Evolutionary conservation across 495 filamentous ascomycete genomes (phyloP).

Genomic region (Chaetomium fimeti): DNA sequence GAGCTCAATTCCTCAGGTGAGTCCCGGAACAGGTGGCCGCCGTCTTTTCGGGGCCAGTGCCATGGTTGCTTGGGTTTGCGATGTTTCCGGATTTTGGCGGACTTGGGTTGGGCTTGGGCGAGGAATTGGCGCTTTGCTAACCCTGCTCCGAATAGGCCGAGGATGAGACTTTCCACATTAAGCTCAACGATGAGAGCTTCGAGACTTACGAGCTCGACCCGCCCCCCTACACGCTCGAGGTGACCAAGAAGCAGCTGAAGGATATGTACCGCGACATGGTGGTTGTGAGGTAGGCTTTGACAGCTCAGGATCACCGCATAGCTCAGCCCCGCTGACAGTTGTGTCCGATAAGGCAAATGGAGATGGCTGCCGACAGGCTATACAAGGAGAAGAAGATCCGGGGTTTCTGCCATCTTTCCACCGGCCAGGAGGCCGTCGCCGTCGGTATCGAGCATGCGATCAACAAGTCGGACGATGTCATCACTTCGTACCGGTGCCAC

Average conservation of each 20-base stretch:
- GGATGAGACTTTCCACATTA: constrained; percentile 88
- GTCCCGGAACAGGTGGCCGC: constrained; percentile 9
- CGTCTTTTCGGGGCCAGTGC: constrained; percentile 8
- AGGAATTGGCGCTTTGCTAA: constrained; percentile 15
- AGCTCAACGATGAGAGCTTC: constrained; percentile 95
- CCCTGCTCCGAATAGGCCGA: constrained; percentile 63
- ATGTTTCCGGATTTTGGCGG: neutral
- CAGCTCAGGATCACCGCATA: neutral
- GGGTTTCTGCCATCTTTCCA: constrained; percentile 98
- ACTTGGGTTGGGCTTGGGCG: neutral
- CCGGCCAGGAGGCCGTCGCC: constrained; percentile 95
- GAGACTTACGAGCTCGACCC: constrained; percentile 99
- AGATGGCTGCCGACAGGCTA: constrained; percentile 95
- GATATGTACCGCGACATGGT: constrained; percentile 99
- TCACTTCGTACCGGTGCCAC: constrained; percentile 98
- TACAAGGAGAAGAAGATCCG: constrained; percentile 99
- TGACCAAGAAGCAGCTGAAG: constrained; percentile 96
- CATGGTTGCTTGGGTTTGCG: neutral
- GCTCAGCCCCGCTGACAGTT: constrained; percentile 3
- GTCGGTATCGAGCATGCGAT: constrained; percentile 96
- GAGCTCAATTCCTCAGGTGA: constrained; percentile 68
- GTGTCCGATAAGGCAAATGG: constrained; percentile 74
- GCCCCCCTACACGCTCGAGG: constrained; percentile 82
- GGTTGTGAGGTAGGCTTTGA: constrained; percentile 65
- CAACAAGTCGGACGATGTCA: constrained; percentile 84